These are phyloP conservation scores for Pulveroboletus sp. DNA, from an alignment of 768 basidiomycete genomes.

Conservation along the genomic window DNA sequence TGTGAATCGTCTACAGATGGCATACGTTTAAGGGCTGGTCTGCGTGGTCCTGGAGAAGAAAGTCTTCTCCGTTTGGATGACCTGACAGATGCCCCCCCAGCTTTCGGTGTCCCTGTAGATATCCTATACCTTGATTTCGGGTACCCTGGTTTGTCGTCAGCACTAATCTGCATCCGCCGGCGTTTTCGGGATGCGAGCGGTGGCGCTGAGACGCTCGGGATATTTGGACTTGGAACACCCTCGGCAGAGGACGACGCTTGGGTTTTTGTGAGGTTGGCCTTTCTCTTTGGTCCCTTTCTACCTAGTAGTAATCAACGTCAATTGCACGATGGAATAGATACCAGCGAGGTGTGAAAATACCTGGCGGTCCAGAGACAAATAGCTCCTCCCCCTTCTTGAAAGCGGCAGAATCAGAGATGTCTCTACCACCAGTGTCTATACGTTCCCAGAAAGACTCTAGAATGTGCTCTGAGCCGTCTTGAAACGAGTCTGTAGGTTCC, in stretches of 20 bases:
- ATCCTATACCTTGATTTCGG: constrained; percentile 8
- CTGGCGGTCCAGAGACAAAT: constrained; percentile 53
- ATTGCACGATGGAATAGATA: not conserved
- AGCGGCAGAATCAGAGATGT: constrained; percentile 41
- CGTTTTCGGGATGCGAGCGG: constrained; percentile 22
- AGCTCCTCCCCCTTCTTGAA: constrained; percentile 56
- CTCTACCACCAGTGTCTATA: constrained; percentile 36
- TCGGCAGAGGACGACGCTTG: constrained; percentile 6
- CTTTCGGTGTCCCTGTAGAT: constrained; percentile 10
- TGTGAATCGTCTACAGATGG: constrained; percentile 28
- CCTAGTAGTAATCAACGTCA: constrained; percentile 17
- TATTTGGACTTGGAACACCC: constrained; percentile 7
- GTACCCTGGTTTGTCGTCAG: constrained; percentile 7
- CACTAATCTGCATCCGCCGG: constrained; percentile 11
- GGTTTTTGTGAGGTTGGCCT: constrained; percentile 10
- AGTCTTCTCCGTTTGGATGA: constrained; percentile 22
- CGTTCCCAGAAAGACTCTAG: constrained; percentile 36
- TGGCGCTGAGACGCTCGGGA: constrained; percentile 18
- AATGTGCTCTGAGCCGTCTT: constrained; percentile 50
- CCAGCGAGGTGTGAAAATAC: constrained; percentile 29
- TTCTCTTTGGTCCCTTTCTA: constrained; percentile 16
- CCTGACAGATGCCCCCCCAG: not conserved
- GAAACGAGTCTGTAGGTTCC: constrained; percentile 63
- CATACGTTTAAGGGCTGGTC: constrained; percentile 10
- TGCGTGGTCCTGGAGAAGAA: constrained; percentile 27